phyloP scores from a whole-genome alignment of 352 stramenopile genomes.

The Phytophthora sojae region DNA sequence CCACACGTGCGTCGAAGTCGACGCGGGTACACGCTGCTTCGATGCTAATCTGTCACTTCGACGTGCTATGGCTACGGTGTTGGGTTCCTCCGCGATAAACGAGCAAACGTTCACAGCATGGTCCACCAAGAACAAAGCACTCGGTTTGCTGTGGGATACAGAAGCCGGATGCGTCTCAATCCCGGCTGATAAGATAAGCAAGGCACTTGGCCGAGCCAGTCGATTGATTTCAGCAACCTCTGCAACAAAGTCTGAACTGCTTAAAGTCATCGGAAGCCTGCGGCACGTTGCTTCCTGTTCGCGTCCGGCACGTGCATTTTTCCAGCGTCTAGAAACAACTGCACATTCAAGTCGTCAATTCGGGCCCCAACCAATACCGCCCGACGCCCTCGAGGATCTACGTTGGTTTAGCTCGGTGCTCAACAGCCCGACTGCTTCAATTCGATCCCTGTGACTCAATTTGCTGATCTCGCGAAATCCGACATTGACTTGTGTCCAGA shows the following conservation, averaged over 20 bases:
- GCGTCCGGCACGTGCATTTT: background rate
- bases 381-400: background rate
- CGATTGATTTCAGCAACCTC: background rate
- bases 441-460: background rate
- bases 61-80: constrained; percentile 21
- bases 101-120: constrained; percentile 30
- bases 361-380: background rate
- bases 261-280: background rate
- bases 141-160: constrained; percentile 24
- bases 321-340: background rate
- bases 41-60: constrained; percentile 26
- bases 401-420: background rate
- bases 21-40: constrained; percentile 5
- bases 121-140: constrained; percentile 12
- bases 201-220: background rate
- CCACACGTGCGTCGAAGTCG: constrained; percentile 35
- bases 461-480: background rate
- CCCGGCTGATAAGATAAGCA: constrained; percentile 12
- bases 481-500: background rate
- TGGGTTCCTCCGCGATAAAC: constrained; percentile 22
- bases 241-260: background rate
- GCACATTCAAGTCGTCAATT: background rate
- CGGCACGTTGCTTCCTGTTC: background rate
- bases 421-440: background rate
- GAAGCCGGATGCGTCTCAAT: constrained; percentile 17